Base-by-base conservation (phyloP, 2,329 filamentous ascomycete genomes). In the Aspergillus sp. region DNA sequence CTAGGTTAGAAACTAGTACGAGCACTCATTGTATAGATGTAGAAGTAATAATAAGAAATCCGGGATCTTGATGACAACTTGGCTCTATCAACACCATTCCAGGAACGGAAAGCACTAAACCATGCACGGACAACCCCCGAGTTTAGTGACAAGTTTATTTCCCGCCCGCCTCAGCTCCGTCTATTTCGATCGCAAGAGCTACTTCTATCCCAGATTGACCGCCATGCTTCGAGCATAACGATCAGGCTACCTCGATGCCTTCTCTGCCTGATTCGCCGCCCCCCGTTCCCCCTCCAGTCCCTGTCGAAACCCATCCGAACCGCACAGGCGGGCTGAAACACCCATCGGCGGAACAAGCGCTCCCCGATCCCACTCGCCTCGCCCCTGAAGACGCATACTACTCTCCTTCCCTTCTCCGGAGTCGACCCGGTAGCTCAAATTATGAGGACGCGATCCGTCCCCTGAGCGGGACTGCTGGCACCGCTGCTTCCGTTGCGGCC, bases 321-420 rank as follows among this genome's bases (percentile, higher is more conserved):
- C 76, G 76, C 58, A 68, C 68, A 49, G 67, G 69, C 33, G 70
- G 68, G 40, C 62, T 74, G 39, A 73, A 75, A 58, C 67, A 73
- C 61, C 68, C 70, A 14, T 37, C 45, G 59, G 65, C 69, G 19
- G 67, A 68, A 31, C 68, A 71, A 44, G 70, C 74, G 31, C 79
- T 81, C 46, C 73, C 81, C 53, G 84, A 87, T 65, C 87, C 87
- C 31, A 87, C 83, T 51, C 87, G 87, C 62, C 86, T 96, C 43
- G 88, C 90, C 4, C 91, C 91, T 15, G 89, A 93, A 77, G 91
- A 96, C 84, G 91, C 91, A 55, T 90, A 91, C 75, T 83, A 86
- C 68, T 77, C 82, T 14, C 73, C 81, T 15, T 86, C 87, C 2
- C 84, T 88, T 39, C 85, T 87, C 4, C 82, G 85, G 54, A 73